Conservation (phyloP, 2,329 filamentous ascomycete genomes). For the Trichoderma sp. region DNA sequence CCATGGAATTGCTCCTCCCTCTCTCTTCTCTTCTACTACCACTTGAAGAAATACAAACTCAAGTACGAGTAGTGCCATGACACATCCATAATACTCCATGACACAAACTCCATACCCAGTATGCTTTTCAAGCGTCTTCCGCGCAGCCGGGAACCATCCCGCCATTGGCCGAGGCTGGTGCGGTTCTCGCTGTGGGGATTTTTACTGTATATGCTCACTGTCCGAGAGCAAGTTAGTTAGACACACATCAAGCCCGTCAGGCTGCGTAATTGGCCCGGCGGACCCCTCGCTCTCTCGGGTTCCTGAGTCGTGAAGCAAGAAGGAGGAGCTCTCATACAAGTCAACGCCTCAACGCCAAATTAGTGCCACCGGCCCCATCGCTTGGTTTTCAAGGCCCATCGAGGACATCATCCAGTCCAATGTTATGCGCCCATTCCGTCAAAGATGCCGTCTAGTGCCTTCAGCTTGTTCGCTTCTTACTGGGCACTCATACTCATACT, state of each 20-base stretch:
- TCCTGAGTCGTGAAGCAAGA: conserved; percentile 14
- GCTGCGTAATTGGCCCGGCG: background rate
- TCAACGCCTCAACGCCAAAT: conserved; percentile 13
- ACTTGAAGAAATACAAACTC: background rate
- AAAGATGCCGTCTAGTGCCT: background rate
- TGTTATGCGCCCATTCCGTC: background rate
- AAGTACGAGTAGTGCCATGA: background rate
- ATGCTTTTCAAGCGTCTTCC: background rate
- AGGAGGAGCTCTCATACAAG: background rate
- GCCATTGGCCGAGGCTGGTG: background rate
- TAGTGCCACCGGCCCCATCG: conserved; percentile 1
- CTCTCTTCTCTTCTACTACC: background rate
- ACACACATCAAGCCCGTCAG: background rate
- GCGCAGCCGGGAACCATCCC: background rate
- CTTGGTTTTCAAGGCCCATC: background rate
- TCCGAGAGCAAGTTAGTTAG: background rate
- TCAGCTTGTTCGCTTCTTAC: conserved; percentile 2
- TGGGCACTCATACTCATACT: background rate
- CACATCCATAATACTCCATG: background rate
- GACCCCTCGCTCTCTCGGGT: conserved; percentile 1
- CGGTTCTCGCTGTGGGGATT: conserved; percentile 2
- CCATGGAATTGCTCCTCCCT: background rate
- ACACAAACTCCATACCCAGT: background rate
- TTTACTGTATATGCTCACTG: background rate
- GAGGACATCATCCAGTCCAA: background rate